A percentile compares a stretch with the other conserved stretches of the same genome.
phyloP scores from a whole-genome alignment of 1,139 yeast genomes.

The Scheffersomyces insectosa region DNA sequence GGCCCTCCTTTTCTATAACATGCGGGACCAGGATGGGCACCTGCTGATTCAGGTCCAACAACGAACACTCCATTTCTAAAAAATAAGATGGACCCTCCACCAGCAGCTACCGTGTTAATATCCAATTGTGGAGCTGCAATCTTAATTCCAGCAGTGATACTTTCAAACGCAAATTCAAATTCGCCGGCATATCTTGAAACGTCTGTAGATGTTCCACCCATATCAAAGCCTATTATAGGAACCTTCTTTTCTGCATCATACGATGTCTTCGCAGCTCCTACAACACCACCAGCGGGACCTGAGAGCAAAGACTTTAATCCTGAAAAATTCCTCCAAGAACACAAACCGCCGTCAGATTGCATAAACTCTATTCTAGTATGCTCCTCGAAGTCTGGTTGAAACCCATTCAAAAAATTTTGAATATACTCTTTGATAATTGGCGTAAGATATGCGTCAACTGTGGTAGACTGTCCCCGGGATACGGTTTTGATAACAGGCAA shows the following conservation, averaged over 20 bases:
- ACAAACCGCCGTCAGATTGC: constrained; percentile 62
- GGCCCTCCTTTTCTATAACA: constrained; percentile 61
- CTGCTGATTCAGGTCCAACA: constrained; percentile 59
- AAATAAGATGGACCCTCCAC: constrained; percentile 54
- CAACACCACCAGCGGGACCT: constrained; percentile 66
- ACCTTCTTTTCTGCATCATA: constrained; percentile 37
- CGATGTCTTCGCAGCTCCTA: constrained; percentile 53
- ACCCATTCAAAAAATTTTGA: constrained; percentile 59
- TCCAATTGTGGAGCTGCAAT: constrained; percentile 60
- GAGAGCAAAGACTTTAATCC: constrained; percentile 54
- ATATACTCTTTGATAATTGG: constrained; percentile 69
- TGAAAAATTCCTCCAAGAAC: constrained; percentile 47
- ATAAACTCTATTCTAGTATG: constrained; percentile 44
- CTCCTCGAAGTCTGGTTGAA: constrained; percentile 44
- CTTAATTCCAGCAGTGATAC: constrained; percentile 54
- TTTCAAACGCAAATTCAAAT: constrained; percentile 53
- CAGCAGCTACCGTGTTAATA: constrained; percentile 61
- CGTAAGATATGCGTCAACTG: constrained; percentile 76
- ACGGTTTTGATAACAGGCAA: constrained; percentile 76
- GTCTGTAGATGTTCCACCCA: constrained; percentile 65
- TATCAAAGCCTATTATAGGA: constrained; percentile 57
- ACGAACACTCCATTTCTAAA: constrained; percentile 52
- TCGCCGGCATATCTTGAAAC: constrained; percentile 49
- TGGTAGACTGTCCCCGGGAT: constrained; percentile 69
- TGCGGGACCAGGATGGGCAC: constrained; percentile 62